Percentiles rank a stretch among this genome's conserved stretches.
These are phyloP conservation scores for Colletotrichum chrysophilum DNA, from an alignment of 2,329 filamentous ascomycete species.

Conservation along the genomic window DNA sequence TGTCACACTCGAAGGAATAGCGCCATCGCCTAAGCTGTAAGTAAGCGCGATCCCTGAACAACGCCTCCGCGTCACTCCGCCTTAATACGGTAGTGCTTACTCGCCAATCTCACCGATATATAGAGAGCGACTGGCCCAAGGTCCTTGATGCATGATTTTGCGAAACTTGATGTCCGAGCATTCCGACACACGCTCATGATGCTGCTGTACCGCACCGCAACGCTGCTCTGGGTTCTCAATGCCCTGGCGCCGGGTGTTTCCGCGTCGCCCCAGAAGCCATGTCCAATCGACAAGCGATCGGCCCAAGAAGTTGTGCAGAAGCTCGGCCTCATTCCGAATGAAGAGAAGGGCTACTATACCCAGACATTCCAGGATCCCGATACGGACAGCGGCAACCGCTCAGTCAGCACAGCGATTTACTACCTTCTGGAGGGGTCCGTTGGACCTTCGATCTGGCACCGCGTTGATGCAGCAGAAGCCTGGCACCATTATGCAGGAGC, in stretches of 20 bases:
- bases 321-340: slow-evolving; percentile 47
- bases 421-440: slow-evolving; percentile 52
- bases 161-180: background rate
- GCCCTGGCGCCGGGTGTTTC: background rate
- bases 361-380: slow-evolving; percentile 50
- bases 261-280: background rate
- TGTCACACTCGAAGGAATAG: background rate
- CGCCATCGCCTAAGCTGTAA: background rate
- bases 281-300: slow-evolving; percentile 27
- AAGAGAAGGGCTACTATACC: slow-evolving; percentile 54
- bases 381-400: slow-evolving; percentile 35
- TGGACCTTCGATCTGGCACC: slow-evolving; percentile 54
- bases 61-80: background rate
- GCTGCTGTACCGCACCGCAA: background rate
- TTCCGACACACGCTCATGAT: background rate
- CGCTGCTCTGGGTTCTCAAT: background rate
- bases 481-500: slow-evolving; percentile 62
- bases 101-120: background rate
- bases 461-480: slow-evolving; percentile 52
- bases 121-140: background rate
- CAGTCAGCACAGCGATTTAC: slow-evolving; percentile 55
- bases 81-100: background rate
- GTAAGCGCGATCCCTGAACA: background rate
- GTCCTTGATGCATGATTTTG: background rate
- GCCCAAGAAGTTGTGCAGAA: slow-evolving; percentile 47